Percentiles rank a stretch among this genome's conserved stretches.
phyloP scores from a whole-genome alignment of 352 stramenopile species.

The Phytophthora sp. region DNA sequence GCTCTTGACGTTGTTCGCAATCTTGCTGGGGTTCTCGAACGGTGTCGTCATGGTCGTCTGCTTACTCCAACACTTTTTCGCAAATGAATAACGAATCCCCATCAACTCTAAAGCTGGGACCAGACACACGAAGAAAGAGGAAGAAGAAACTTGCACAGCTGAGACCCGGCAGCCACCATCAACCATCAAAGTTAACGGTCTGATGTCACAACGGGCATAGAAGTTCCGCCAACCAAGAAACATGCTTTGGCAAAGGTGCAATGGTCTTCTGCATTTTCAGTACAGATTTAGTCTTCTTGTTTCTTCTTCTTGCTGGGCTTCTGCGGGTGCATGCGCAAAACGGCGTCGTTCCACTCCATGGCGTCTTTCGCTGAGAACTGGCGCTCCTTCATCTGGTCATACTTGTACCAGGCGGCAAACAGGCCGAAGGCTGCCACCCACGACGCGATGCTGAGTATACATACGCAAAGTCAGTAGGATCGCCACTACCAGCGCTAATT shows the following conservation, averaged over 20 bases:
- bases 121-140: neutral
- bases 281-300: slow-evolving; percentile 10
- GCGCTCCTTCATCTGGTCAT: slow-evolving; percentile 63
- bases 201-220: slow-evolving; percentile 5
- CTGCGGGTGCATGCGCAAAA: slow-evolving; percentile 52
- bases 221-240: neutral
- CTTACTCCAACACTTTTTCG: slow-evolving; percentile 2
- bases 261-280: neutral
- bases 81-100: slow-evolving; percentile 1
- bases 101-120: slow-evolving; percentile 5
- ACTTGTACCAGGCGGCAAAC: slow-evolving; percentile 55
- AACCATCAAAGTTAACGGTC: slow-evolving; percentile 8
- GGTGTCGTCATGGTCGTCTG: slow-evolving; percentile 28
- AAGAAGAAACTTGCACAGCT: slow-evolving; percentile 1
- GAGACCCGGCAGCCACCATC: slow-evolving; percentile 10
- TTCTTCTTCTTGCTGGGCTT: slow-evolving; percentile 35
- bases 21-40: slow-evolving; percentile 39
- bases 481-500: neutral
- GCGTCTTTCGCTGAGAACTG: slow-evolving; percentile 57
- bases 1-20: slow-evolving; percentile 41
- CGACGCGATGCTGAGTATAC: slow-evolving; percentile 47
- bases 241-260: neutral
- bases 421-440: slow-evolving; percentile 55
- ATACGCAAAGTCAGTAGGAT: neutral
- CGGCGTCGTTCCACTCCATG: slow-evolving; percentile 61